Conservation (phyloP, 345 rosid genomes). For the Citrus glauca region DNA sequence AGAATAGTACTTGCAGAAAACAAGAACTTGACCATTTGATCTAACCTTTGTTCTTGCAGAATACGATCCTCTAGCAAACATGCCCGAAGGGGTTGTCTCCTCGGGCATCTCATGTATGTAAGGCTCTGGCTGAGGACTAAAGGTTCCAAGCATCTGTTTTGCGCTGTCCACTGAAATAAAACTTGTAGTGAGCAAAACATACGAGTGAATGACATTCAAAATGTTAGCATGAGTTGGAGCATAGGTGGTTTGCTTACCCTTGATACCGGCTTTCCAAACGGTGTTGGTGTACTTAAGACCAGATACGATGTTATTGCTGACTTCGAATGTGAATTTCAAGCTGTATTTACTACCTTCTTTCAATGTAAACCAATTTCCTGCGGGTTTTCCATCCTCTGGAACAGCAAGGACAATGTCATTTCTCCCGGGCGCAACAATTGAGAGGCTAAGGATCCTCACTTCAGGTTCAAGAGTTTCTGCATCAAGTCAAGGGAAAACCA, state of each 20-base stretch:
- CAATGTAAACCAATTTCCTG: constrained; percentile 68
- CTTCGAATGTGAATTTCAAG: constrained; percentile 59
- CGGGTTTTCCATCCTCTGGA: constrained; percentile 55
- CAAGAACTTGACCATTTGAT: neutral
- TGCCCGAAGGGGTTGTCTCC: constrained; percentile 72
- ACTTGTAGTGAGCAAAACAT: neutral
- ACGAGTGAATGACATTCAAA: neutral
- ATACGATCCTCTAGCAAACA: constrained; percentile 71
- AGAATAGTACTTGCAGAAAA: neutral
- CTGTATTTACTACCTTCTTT: constrained; percentile 71
- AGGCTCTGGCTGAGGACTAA: constrained; percentile 70
- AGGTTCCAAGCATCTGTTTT: constrained; percentile 78
- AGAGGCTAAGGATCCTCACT: constrained; percentile 58
- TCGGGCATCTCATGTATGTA: constrained; percentile 62
- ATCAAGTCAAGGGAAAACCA: neutral
- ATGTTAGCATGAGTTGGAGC: neutral
- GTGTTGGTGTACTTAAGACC: constrained; percentile 76
- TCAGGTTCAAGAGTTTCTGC: constrained; percentile 84
- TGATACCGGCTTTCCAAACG: constrained; percentile 73
- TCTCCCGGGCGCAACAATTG: constrained; percentile 59
- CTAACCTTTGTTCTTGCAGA: constrained; percentile 72
- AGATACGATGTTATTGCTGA: constrained; percentile 76
- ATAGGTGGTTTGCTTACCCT: constrained; percentile 35
- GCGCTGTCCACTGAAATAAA: constrained; percentile 52
- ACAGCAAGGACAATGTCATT: constrained; percentile 56